Base-by-base conservation (phyloP, 768 basidiomycete genomes). In the Trametes sanguinea region DNA sequence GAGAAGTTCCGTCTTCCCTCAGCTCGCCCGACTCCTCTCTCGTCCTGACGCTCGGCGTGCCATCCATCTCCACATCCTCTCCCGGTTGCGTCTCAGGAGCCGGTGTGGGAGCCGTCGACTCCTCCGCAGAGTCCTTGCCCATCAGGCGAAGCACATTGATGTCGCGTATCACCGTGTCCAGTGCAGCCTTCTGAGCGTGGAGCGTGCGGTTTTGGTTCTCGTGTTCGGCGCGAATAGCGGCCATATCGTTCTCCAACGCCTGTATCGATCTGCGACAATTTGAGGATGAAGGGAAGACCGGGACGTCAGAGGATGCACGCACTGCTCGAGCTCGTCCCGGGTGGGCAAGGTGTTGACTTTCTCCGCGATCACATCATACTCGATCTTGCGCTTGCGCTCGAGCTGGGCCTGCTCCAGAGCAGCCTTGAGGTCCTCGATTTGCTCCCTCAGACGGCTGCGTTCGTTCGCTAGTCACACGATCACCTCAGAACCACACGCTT, bases 351-450 rank as follows among this genome's bases (percentile, higher is more conserved):
- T 83, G 67, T 92, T 91, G 51, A 93, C 85, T 72, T 87, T 92
- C 75, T 94, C 93, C 2, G 93, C 84, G 42, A 94, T 83, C 48
- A 82, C 77, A 76, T 94, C 92, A 70, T 94, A 94, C 69, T 94
- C 92, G 66, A 94, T 92, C 77, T 92, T 94, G 57, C 87, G 82
- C 61, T 79, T 80, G 50, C 92, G 84, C 58, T 86, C 76, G 69
- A 88, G 77, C 69, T 94, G 93, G 5, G 89, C 92, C 65, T 92
- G 85, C 65, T 92, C 90, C 60, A 94, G 73, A 3, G 84, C 82
- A 17, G 80, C 78, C 74, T 93, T 94, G 66, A 94, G 81, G 65
- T 90, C 86, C 65, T 87, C 84, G 53, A 94, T 93, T 67, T 94
- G 90, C 8, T 75, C 80, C 64, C 81, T 80, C 54, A 92, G 74